Evolutionary conservation across 192 early-diverging fungal species (phyloP), one percentile per base, ranked within the genome.

Genomic region (Allomyces javanicus): DNA sequence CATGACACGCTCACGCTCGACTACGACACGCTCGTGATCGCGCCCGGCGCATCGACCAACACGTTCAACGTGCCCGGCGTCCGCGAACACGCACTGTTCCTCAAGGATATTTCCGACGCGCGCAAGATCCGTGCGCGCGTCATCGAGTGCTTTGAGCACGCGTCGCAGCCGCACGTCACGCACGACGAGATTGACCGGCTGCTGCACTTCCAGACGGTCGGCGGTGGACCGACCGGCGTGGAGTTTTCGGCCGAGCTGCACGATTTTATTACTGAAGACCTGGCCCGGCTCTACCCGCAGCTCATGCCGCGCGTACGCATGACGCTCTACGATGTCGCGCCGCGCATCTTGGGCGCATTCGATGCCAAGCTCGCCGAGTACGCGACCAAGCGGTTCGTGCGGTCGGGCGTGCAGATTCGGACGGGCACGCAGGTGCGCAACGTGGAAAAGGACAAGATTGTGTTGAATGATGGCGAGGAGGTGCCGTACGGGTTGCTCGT

Each of bases 61-160:
- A 94, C 89, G 0, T 92, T 91, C 75, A 82, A 79, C 44, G 92
- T 89, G 33, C 83, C 83, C 0, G 92, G 92, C 11, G 92, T 92
- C 21, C 81, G 83, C 45, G 85, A 94, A 66, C 74, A 94, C 68
- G 89, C 87, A 1, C 84, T 85, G 44, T 92, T 91, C 68, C 74
- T 94, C 40, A 92, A 92, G 73, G 90, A 92, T 67, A 79, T 94
- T 50, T 76, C 72, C 63, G 89, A 94, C 72, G 92, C 92, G 24
- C 78, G 86, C 66, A 83, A 81, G 68, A 94, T 94, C 66, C 81
- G 90, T 11, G 73, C 77, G 23, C 75, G 84, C 6, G 82, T 94
- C 7, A 77, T 91, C 64, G 89, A 89, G 75, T 86, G 86, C 25
- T 64, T 43, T 64, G 63, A 64, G 33, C 73, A 78, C 21, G 92